Evolutionary conservation across 495 filamentous ascomycete species (phyloP).

Genomic region (Penicillium psychrofluorescens): DNA sequence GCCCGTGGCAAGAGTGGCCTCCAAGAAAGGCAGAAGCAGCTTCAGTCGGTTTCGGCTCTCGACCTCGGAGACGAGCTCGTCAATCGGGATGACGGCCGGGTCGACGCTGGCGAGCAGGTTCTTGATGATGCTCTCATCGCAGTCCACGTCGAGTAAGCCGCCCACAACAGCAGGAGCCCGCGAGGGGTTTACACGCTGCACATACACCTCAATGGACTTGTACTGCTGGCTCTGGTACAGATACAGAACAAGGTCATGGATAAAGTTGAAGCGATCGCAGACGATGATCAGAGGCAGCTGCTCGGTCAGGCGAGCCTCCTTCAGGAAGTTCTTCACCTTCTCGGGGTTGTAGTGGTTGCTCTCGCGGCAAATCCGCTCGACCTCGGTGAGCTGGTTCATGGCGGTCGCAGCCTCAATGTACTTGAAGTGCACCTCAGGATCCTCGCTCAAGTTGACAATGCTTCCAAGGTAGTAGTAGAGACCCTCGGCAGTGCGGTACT

Average conservation of each 20-base stretch:
- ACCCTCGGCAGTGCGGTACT: conserved; percentile 92
- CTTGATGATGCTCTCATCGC: conserved; percentile 94
- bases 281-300: conserved; percentile 97
- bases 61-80: conserved; percentile 92
- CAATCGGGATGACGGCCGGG: conserved; percentile 80
- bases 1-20: conserved; percentile 80
- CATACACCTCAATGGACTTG: conserved; percentile 98
- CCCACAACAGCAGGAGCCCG: conserved; percentile 91
- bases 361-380: conserved; percentile 95
- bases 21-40: conserved; percentile 91
- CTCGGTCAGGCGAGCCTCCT: conserved; percentile 87
- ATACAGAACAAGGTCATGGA: conserved; percentile 93
- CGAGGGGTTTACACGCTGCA: conserved; percentile 96
- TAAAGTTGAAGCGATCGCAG: conserved; percentile 97
- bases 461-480: conserved; percentile 97
- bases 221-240: conserved; percentile 99
- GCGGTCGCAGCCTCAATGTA: conserved; percentile 96
- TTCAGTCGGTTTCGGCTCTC: conserved; percentile 94
- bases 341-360: conserved; percentile 92
- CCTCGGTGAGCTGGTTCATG: conserved; percentile 86
- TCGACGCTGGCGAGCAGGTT: conserved; percentile 83
- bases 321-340: conserved; percentile 99
- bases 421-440: conserved; percentile 95
- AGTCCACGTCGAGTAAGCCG: conserved; percentile 94
- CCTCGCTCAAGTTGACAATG: conserved; percentile 94